phyloP scores from a whole-genome alignment of 2,329 filamentous ascomycete genomes.

The Aureobasidium sp. region DNA sequence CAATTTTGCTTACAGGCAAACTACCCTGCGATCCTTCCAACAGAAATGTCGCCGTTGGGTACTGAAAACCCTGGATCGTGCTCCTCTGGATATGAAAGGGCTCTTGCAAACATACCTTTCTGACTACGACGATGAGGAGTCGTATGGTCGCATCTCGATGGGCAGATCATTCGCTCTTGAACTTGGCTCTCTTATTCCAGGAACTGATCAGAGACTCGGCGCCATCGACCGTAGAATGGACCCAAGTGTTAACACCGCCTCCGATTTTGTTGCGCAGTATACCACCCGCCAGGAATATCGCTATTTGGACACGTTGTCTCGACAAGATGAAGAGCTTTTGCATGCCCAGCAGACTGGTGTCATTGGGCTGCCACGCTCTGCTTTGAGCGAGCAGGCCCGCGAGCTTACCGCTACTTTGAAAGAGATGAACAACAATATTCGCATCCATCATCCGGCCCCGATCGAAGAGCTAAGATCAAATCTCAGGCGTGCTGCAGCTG shows the following conservation, averaged over 20 bases:
- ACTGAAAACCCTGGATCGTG: slow-evolving; percentile 68
- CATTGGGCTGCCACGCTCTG: neutral
- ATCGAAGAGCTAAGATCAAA: slow-evolving; percentile 72
- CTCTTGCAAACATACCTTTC: slow-evolving; percentile 93
- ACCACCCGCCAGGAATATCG: slow-evolving; percentile 94
- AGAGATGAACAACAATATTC: slow-evolving; percentile 64
- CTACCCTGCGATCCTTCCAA: slow-evolving; percentile 71
- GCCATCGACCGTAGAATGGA: slow-evolving; percentile 71
- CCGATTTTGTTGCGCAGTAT: slow-evolving; percentile 94
- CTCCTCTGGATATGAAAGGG: slow-evolving; percentile 89
- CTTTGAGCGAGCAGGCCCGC: slow-evolving; percentile 26
- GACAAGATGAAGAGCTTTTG: slow-evolving; percentile 55
- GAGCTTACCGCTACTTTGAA: slow-evolving; percentile 55
- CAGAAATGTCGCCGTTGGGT: slow-evolving; percentile 76
- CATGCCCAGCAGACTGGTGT: neutral
- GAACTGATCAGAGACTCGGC: slow-evolving; percentile 75
- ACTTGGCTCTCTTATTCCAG: slow-evolving; percentile 79
- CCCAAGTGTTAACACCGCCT: slow-evolving; percentile 78
- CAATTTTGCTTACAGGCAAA: slow-evolving; percentile 73
- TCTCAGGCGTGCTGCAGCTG: slow-evolving; percentile 73
- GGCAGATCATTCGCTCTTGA: slow-evolving; percentile 92
- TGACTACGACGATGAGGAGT: slow-evolving; percentile 78
- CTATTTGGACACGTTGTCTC: slow-evolving; percentile 68
- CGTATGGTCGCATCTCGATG: slow-evolving; percentile 84
- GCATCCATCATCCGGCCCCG: slow-evolving; percentile 61